phyloP scores from a whole-genome alignment of 805 yeast genomes.

The Metschnikowia peoriensis region DNA sequence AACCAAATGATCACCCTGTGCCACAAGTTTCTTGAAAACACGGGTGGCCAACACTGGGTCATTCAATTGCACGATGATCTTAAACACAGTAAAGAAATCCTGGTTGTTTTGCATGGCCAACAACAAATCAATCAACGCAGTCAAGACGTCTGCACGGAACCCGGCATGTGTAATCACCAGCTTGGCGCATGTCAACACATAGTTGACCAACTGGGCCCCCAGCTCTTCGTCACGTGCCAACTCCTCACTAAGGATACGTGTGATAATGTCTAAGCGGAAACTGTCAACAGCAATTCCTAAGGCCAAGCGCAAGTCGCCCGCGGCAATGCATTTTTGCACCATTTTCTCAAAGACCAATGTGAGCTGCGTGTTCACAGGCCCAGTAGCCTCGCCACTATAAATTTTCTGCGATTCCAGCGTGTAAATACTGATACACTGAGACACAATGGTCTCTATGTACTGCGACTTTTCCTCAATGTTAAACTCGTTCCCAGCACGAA shows the following conservation, averaged over 20 bases:
- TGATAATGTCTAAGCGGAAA: constrained; percentile 78
- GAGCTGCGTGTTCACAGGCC: constrained; percentile 58
- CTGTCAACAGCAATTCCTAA: constrained; percentile 90
- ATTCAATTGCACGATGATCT: constrained; percentile 84
- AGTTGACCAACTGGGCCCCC: constrained; percentile 58
- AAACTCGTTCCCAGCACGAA: constrained; percentile 79
- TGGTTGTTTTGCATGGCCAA: constrained; percentile 53
- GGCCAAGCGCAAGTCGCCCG: constrained; percentile 75
- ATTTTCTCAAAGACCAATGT: constrained; percentile 76
- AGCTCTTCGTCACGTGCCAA: constrained; percentile 46
- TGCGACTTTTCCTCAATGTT: constrained; percentile 75
- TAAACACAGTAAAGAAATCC: constrained; percentile 81
- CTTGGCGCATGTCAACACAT: constrained; percentile 72
- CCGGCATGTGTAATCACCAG: constrained; percentile 38
- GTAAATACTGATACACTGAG: constrained; percentile 87
- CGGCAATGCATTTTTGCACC: constrained; percentile 73
- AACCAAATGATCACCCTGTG: constrained; percentile 49
- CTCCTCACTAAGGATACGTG: constrained; percentile 48
- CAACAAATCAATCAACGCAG: constrained; percentile 59
- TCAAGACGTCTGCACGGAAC: constrained; percentile 23
- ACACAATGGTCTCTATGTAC: constrained; percentile 88
- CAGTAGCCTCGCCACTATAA: constrained; percentile 21
- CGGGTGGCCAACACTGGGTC: constrained; percentile 67
- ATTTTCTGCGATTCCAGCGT: constrained; percentile 58
- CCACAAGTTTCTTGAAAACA: constrained; percentile 61